Evolutionary conservation across 1,284 basidiomycete species (phyloP).

Genomic region (Golubevia sp.): DNA sequence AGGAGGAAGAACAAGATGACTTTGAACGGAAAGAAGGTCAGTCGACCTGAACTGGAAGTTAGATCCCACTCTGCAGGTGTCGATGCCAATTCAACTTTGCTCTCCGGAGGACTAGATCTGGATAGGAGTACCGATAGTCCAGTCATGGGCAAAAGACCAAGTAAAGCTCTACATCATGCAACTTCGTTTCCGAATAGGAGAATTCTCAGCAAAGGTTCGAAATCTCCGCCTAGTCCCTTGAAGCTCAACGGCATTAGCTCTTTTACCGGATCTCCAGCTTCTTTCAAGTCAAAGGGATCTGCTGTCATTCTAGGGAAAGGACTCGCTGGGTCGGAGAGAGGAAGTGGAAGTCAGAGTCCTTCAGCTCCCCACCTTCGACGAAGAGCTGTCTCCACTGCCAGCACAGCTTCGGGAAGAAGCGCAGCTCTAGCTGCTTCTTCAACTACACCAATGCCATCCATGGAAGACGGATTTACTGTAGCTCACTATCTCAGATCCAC

Average conservation of each 20-base stretch:
- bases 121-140: not conserved
- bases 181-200: not conserved
- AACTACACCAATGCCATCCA: not conserved
- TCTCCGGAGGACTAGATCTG: not conserved
- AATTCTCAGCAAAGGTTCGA: not conserved
- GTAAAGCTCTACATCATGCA: not conserved
- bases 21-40: not conserved
- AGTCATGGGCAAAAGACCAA: not conserved
- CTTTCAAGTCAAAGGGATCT: not conserved
- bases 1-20: not conserved
- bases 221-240: not conserved
- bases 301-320: not conserved
- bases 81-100: not conserved
- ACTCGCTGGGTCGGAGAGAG: not conserved
- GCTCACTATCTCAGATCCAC: conserved; percentile 76
- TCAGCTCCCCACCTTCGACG: not conserved
- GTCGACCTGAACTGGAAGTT: not conserved
- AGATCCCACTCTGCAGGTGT: not conserved
- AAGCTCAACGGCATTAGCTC: not conserved
- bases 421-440: not conserved
- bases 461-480: not conserved
- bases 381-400: not conserved
- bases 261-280: not conserved
- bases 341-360: too few relatives aligned
- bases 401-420: not conserved